phyloP scores from a whole-genome alignment of 768 basidiomycete species.

The Lentinula sp. region DNA sequence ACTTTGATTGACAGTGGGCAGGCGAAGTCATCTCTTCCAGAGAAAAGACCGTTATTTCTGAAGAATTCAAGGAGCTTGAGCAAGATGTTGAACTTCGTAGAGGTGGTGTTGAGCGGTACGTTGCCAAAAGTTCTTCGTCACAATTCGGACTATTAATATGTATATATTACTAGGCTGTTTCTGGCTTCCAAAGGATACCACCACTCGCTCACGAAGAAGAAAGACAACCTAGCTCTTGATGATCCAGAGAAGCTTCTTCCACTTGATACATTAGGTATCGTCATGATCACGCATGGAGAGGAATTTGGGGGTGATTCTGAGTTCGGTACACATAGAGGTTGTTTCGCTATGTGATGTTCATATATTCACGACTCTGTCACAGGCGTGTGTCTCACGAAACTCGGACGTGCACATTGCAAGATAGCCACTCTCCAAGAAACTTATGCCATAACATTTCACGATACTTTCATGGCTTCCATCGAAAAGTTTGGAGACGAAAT shows the following conservation, averaged over 20 bases:
- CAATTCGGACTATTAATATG: not conserved
- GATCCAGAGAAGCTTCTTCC: constrained; percentile 69
- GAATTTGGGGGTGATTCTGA: constrained; percentile 73
- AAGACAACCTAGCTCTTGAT: constrained; percentile 54
- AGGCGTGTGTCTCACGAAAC: constrained; percentile 69
- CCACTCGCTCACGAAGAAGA: constrained; percentile 68
- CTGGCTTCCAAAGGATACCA: constrained; percentile 70
- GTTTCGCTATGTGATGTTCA: not conserved
- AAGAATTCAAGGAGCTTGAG: constrained; percentile 79
- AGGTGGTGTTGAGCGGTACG: constrained; percentile 69
- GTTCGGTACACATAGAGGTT: constrained; percentile 41
- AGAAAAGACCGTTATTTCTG: constrained; percentile 73
- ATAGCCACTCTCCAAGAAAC: constrained; percentile 82
- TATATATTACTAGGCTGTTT: constrained; percentile 45
- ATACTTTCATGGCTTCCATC: constrained; percentile 67
- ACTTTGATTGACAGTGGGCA: constrained; percentile 56
- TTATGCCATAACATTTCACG: constrained; percentile 65
- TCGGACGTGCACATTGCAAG: constrained; percentile 83
- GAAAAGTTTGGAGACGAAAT: constrained; percentile 65
- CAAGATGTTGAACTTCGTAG: constrained; percentile 78
- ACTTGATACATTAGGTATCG: constrained; percentile 74
- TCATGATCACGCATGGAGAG: constrained; percentile 84
- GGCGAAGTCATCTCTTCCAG: constrained; percentile 83
- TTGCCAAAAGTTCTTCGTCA: constrained; percentile 1
- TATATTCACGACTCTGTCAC: not conserved